Conservation (phyloP, 192 early-diverging fungal genomes). For the Spizellomyces punctatus region DNA sequence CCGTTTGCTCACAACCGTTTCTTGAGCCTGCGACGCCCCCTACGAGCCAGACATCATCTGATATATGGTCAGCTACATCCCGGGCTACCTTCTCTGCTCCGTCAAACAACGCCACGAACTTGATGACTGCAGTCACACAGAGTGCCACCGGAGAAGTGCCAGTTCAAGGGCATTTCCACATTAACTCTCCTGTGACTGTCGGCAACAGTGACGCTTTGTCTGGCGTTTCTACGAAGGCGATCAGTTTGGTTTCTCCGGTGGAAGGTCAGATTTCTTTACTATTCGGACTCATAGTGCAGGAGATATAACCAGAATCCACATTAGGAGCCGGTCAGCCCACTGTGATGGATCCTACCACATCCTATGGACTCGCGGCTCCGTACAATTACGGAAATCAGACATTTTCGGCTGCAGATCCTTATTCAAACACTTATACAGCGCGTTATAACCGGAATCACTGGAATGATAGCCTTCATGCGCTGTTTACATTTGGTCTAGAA, state of each 20-base stretch:
- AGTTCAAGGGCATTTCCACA: background rate
- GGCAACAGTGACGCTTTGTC: background rate
- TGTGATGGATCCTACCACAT: background rate
- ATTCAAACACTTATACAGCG: background rate
- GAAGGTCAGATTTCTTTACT: background rate
- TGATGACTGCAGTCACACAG: background rate
- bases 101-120: no score
- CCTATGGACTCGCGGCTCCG: background rate
- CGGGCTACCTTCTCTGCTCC: no score
- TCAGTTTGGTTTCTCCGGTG: background rate
- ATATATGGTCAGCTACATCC: no score
- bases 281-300: background rate
- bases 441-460: background rate
- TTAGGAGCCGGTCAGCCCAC: background rate
- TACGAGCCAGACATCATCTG: no score
- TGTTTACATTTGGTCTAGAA: constrained; percentile 28
- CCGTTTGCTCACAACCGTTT: no score
- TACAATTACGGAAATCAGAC: background rate
- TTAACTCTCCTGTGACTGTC: background rate
- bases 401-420: background rate
- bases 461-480: constrained; percentile 12
- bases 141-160: background rate
- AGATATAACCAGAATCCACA: background rate
- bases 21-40: no score
- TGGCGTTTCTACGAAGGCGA: background rate